A percentile compares a stretch with the other conserved stretches of the same genome.
phyloP scores from a whole-genome alignment of 495 filamentous ascomycete species.

The Penicillium samsonianum region DNA sequence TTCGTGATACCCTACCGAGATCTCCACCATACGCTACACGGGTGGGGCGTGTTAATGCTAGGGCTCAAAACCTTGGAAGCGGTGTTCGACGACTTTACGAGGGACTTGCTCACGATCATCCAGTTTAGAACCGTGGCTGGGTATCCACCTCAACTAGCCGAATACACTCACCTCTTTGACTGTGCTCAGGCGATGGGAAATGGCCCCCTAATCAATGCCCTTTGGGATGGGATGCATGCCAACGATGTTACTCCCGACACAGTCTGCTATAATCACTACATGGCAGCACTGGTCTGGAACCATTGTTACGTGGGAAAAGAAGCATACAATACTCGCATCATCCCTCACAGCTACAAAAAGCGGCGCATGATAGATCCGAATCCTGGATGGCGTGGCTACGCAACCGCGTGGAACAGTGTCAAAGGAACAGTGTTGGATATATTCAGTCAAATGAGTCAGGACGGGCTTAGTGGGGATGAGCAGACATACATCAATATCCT shows the following conservation, averaged over 20 bases:
- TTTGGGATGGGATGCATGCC: constrained; percentile 54
- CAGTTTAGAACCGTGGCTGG: constrained; percentile 34
- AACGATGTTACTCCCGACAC: constrained; percentile 45
- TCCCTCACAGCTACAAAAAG: constrained; percentile 35
- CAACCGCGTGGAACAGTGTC: constrained; percentile 36
- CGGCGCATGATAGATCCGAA: constrained; percentile 25
- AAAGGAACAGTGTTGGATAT: constrained; percentile 36
- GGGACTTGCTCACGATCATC: constrained; percentile 39
- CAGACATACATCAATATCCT: constrained; percentile 59
- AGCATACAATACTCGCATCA: constrained; percentile 44
- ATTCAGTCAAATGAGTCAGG: constrained; percentile 53
- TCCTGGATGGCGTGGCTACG: constrained; percentile 35
- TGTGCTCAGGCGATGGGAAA: constrained; percentile 54
- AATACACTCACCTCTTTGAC: constrained; percentile 59
- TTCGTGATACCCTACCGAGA: constrained; percentile 51
- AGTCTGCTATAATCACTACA: constrained; percentile 59
- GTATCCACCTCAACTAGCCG: constrained; percentile 38
- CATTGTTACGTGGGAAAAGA: constrained; percentile 34
- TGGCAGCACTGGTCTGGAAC: constrained; percentile 51
- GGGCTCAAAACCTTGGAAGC: constrained; percentile 28
- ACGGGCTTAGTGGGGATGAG: constrained; percentile 51
- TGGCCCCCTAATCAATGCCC: constrained; percentile 39
- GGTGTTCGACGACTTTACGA: constrained; percentile 43
- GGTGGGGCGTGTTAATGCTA: constrained; percentile 34
- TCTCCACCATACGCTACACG: constrained; percentile 50